Percentiles rank a stretch among this genome's conserved stretches.
phyloP scores from a whole-genome alignment of 2,329 filamentous ascomycete species.

The Alternaria atra region DNA sequence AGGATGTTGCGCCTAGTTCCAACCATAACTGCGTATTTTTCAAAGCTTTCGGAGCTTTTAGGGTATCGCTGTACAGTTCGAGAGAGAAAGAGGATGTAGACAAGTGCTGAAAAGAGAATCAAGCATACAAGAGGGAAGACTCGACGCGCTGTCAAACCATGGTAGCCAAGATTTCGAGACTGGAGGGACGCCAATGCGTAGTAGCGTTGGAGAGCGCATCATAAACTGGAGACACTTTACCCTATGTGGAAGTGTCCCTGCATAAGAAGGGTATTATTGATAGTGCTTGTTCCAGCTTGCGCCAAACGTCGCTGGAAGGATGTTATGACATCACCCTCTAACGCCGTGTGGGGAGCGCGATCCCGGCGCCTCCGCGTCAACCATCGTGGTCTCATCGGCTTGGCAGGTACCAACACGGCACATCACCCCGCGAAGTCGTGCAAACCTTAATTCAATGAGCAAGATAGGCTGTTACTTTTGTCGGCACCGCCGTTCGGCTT shows the following conservation, averaged over 20 bases:
- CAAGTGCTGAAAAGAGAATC: conserved; percentile 1
- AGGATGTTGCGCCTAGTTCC: conserved; percentile 31
- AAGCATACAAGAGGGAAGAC: conserved; percentile 12
- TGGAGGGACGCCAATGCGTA: conserved; percentile 1
- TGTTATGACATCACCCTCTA: conserved; percentile 25
- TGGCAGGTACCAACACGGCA: conserved; percentile 22
- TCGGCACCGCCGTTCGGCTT: background rate
- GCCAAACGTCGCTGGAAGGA: background rate
- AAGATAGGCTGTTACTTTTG: background rate
- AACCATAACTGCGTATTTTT: conserved; percentile 29
- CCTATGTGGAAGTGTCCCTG: conserved; percentile 15
- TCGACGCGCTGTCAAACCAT: conserved; percentile 14
- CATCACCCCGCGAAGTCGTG: background rate
- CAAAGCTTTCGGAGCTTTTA: background rate
- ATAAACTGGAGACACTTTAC: conserved; percentile 17
- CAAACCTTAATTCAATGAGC: background rate
- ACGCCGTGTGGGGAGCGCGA: conserved; percentile 13
- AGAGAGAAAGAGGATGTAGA: background rate
- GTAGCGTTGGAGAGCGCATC: conserved; percentile 24
- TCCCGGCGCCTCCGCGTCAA: conserved; percentile 3
- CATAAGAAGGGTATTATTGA: conserved; percentile 17
- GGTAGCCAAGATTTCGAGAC: conserved; percentile 4
- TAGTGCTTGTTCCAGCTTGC: conserved; percentile 19
- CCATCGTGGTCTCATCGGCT: conserved; percentile 12
- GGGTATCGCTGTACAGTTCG: no score